These are phyloP conservation scores for Maudiozyma serrabonitensis DNA, from an alignment of 805 yeast species.

Conservation along the genomic window DNA sequence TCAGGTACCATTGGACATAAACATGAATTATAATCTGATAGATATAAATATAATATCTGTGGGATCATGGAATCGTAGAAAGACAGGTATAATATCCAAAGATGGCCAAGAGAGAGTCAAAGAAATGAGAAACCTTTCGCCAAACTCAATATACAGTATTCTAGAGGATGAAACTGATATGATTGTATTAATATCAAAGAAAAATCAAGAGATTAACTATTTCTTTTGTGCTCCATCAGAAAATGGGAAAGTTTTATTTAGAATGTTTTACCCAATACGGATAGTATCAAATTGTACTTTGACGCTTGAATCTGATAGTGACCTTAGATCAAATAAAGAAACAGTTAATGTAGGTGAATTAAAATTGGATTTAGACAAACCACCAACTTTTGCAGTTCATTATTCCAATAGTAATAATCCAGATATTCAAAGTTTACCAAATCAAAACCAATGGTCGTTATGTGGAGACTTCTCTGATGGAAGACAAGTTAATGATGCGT, in stretches of 20 bases:
- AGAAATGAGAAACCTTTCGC: slow-evolving; percentile 53
- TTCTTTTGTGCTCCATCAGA: slow-evolving; percentile 68
- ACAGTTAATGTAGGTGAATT: slow-evolving; percentile 36
- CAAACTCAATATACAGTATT: slow-evolving; percentile 49
- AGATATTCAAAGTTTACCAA: slow-evolving; percentile 24
- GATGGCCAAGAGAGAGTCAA: slow-evolving; percentile 33
- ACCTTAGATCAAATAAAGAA: slow-evolving; percentile 5
- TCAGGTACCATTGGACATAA: slow-evolving; percentile 43
- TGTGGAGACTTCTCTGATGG: slow-evolving; percentile 82
- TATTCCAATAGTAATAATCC: slow-evolving; percentile 44
- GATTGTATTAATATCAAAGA: slow-evolving; percentile 58
- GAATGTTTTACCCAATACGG: slow-evolving; percentile 61
- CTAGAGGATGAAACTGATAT: slow-evolving; percentile 62
- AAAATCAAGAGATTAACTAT: slow-evolving; percentile 64
- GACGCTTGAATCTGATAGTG: slow-evolving; percentile 35
- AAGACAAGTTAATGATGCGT: slow-evolving; percentile 67
- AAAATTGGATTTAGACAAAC: slow-evolving; percentile 41
- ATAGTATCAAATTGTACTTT: slow-evolving; percentile 53
- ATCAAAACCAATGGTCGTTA: slow-evolving; percentile 36
- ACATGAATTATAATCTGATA: slow-evolving; percentile 58
- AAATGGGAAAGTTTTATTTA: slow-evolving; percentile 54
- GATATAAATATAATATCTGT: slow-evolving; percentile 63
- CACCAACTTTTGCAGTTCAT: slow-evolving; percentile 74
- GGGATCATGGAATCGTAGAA: slow-evolving; percentile 73
- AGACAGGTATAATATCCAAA: slow-evolving; percentile 44